Evolutionary conservation across 1,139 yeast species (phyloP).

Genomic region (Yamadazyma membranifaciens): DNA sequence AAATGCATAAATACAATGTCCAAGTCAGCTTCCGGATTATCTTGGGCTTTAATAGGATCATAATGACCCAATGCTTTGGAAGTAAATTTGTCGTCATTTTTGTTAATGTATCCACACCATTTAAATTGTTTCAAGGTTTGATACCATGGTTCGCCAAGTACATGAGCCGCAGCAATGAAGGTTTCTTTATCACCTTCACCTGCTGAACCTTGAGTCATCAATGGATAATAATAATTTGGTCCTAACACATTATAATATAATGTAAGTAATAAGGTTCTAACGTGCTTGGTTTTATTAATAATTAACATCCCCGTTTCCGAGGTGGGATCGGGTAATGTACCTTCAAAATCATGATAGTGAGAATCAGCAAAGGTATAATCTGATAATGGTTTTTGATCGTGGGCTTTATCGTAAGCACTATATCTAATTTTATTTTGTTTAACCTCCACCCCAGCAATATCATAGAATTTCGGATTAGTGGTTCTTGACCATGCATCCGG

Average conservation of each 20-base stretch:
- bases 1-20: conserved; percentile 53
- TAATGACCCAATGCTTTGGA: conserved; percentile 63
- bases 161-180: conserved; percentile 62
- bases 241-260: conserved; percentile 63
- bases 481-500: conserved; percentile 54
- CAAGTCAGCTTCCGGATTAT: conserved; percentile 19
- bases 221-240: conserved; percentile 56
- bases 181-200: conserved; percentile 77
- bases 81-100: conserved; percentile 33
- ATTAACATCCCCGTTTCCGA: conserved; percentile 65
- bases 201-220: conserved; percentile 65
- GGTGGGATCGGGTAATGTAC: conserved; percentile 61
- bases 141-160: conserved; percentile 46
- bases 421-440: conserved; percentile 38
- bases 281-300: conserved; percentile 52
- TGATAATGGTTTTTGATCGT: conserved; percentile 26
- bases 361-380: conserved; percentile 35
- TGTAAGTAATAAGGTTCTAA: conserved; percentile 49
- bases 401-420: conserved; percentile 31
- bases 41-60: conserved; percentile 42
- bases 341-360: conserved; percentile 54
- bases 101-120: conserved; percentile 53
- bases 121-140: conserved; percentile 50
- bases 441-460: conserved; percentile 40
- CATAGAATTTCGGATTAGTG: conserved; percentile 45